Evolutionary conservation across 148 eudicot species (phyloP), one percentile per base, ranked within the genome.

Genomic region (Fagopyrum tataricum): DNA sequence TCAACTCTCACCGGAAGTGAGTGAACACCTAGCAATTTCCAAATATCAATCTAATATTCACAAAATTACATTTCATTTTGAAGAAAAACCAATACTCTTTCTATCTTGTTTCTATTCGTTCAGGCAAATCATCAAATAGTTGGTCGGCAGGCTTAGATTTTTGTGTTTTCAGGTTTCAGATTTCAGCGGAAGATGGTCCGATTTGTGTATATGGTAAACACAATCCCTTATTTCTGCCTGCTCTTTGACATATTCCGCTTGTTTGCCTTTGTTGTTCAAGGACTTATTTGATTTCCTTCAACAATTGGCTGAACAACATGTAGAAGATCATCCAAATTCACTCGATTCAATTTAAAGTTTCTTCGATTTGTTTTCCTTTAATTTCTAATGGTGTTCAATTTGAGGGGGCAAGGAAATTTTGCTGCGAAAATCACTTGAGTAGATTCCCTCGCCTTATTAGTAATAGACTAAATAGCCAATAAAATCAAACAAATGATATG

Each of bases 141-240:
- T 59, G 14, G 15, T 59, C 1, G 31, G 10, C 31, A 56, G 9
- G 8, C 13, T 46, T 10, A 8, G 9, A 46, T 8, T 2, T 46
- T 55, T n/a, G 9, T 55, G 7, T 10, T n/a, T 55, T n/a, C 4
- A 20, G 64, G 12, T 23, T 53, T 18, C 24, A n/a, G 59, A 53
- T 7, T 20, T 20, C 31, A 56, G 8, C 40, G 67, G 18, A 37
- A 64, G 68, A 76, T 84, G 86, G 73, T 81, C n/a, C 75, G 74
- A 15, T 74, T 84, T 47, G 74, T 51, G 70, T 74, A 78, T 21
- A 42, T 78, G 71, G 71, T 78, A 11, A 76, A 76, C 73, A 68
- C 79, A 64, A 37, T 75, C 67, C 83, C 76, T 68, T 72, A 66
- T 48, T 73, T 80, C 67, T 70, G 43, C 66, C 67, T 62, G 3